These are phyloP conservation scores for Coprinopsis marcescibilis DNA, from an alignment of 768 basidiomycete genomes.

Conservation along the genomic window DNA sequence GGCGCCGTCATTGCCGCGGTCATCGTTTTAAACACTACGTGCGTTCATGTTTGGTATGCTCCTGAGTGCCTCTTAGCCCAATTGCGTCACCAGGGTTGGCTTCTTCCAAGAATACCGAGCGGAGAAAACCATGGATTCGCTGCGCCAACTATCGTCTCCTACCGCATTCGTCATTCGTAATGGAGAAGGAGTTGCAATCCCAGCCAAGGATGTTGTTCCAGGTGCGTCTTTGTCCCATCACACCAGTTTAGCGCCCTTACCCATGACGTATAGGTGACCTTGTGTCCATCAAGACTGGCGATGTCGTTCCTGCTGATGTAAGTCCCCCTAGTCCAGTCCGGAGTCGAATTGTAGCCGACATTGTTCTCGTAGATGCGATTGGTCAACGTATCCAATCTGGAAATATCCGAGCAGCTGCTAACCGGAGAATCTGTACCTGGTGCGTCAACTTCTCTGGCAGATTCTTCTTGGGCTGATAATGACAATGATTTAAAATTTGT, in stretches of 20 bases:
- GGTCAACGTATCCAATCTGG: slow-evolving; percentile 39
- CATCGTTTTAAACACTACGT: slow-evolving; percentile 37
- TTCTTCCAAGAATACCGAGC: slow-evolving; percentile 44
- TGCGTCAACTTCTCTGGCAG: slow-evolving; percentile 7
- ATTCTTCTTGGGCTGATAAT: not conserved
- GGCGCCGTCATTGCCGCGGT: slow-evolving; percentile 45
- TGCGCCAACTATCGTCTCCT: slow-evolving; percentile 42
- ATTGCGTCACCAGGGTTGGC: slow-evolving; percentile 24
- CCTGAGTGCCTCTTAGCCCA: not conserved
- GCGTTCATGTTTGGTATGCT: slow-evolving; percentile 8
- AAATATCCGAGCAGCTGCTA: slow-evolving; percentile 45
- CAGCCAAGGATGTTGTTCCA: slow-evolving; percentile 38
- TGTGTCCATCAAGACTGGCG: slow-evolving; percentile 33
- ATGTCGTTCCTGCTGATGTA: slow-evolving; percentile 42
- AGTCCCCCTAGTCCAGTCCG: slow-evolving; percentile 7
- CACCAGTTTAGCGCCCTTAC: not conserved
- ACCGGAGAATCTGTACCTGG: slow-evolving; percentile 49
- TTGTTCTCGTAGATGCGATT: slow-evolving; percentile 29
- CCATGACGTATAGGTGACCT: slow-evolving; percentile 27
- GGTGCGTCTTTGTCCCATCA: slow-evolving; percentile 17
- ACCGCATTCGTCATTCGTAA: slow-evolving; percentile 39
- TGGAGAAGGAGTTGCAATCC: slow-evolving; percentile 33
- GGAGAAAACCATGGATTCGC: slow-evolving; percentile 46
- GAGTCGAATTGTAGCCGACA: not conserved
- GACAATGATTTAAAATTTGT: not conserved